Evolutionary conservation across 108 stramenopile genomes (phyloP), one percentile per base, ranked within the genome.

Genomic region (Skeletonema grethae): DNA sequence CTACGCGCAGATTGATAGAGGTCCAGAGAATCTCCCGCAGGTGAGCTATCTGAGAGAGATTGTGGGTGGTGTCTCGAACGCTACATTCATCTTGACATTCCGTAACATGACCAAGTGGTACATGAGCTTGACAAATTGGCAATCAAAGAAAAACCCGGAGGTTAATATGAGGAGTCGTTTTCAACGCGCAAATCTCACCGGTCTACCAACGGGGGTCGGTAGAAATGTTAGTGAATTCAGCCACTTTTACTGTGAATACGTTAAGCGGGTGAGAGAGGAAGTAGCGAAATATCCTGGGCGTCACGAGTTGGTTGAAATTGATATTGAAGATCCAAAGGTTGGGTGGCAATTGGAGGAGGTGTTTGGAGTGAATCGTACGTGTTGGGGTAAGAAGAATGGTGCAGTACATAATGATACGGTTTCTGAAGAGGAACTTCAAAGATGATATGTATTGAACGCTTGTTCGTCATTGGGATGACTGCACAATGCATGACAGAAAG

Each of bases 271-370:
- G 3, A 43, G 41, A 43, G 41, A n/a, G 10, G 41, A 43, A 43
- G 41, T 43, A n/a, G 41, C 41, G n/a, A 43, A 43, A 43, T 43
- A 43, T 43, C 41, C 41, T 43, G 41, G 41, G 0, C 36, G 36
- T 11, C 41, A 43, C n/a, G 41, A 43, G 15, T 43, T 43, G 41
- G 15, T 43, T 4, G 41, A 43, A 43, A 43, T 43, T n/a, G 71
- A 72, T 64, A 72, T 72, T 41, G 71, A 72, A 56, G 63, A 72
- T 57, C 24, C 45, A 2, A 35, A 0, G 11, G 48, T 36, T 16
- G 53, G 61, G 7, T 2, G n/a, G 53, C 16, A 36, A 13, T 64
- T 72, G 71, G 31, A 36, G 24, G 63, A 72, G 7, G 18, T 55
- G 41, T 71, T 71, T 61, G 30, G 29, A 9, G 62, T 62, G 20